A percentile compares a stretch with the other conserved stretches of the same genome.
phyloP scores from a whole-genome alignment of 31 red algal genomes.

The Porphyra umbilicalis region DNA sequence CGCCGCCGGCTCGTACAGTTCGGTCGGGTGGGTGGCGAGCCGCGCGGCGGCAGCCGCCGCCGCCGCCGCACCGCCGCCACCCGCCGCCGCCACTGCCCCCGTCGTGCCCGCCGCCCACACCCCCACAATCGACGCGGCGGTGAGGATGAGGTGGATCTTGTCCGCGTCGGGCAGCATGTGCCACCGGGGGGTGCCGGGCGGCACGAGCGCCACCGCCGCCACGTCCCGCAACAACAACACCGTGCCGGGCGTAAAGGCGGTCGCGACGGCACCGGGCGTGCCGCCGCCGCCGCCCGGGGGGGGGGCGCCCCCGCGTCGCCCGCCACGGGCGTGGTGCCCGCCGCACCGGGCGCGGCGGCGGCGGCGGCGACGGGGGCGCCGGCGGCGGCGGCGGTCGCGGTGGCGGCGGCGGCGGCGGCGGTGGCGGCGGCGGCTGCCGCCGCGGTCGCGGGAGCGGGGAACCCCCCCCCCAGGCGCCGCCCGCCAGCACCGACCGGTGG shows the following conservation, averaged over 20 bases:
- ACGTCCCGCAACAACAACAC: not conserved
- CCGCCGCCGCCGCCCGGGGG: not conserved
- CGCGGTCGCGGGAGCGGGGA: too few relatives aligned
- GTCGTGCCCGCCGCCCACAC: not conserved
- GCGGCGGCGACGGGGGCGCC: too few relatives aligned
- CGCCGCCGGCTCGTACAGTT: not conserved
- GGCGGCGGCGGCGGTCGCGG: not conserved
- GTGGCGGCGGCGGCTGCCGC: not conserved
- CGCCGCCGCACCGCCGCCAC: too few relatives aligned
- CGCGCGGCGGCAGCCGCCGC: not conserved
- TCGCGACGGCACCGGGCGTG: not conserved
- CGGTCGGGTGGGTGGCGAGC: not conserved
- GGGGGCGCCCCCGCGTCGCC: not conserved
- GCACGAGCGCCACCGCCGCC: not conserved
- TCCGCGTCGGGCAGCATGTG: not conserved
- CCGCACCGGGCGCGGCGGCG: not conserved
- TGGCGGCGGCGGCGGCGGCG: not conserved
- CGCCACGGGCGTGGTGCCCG: not conserved
- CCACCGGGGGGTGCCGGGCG: not conserved
- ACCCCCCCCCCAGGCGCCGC: too few relatives aligned
- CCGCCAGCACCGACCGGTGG: not conserved
- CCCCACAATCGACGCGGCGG: not conserved
- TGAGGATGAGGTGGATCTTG: conserved; percentile 1
- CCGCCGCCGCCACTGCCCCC: not conserved
- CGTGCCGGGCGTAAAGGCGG: not conserved